Conservation (phyloP, 2,329 filamentous ascomycete species). For the Zarea fungicola region DNA sequence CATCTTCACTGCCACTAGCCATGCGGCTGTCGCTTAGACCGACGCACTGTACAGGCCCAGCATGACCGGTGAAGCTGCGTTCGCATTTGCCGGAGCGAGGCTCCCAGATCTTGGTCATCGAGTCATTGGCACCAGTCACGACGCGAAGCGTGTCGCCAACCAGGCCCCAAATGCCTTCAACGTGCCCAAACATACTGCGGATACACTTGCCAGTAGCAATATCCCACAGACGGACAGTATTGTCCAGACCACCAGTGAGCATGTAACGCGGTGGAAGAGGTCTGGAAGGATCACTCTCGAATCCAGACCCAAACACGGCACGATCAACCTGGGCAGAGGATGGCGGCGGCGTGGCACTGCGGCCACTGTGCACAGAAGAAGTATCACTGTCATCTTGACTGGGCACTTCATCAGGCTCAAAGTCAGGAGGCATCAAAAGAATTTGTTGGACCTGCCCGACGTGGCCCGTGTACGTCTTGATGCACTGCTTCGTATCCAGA, state of each 20-base stretch:
- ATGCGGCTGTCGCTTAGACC: constrained; percentile 85
- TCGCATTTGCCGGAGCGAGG: constrained; percentile 87
- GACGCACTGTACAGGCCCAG: constrained; percentile 87
- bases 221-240: constrained; percentile 90
- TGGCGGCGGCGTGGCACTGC: constrained; percentile 37
- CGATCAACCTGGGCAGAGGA: constrained; percentile 38
- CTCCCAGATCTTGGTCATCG: constrained; percentile 93
- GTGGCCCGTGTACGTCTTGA: constrained; percentile 77
- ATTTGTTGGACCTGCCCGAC: constrained; percentile 95
- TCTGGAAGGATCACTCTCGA: constrained; percentile 56
- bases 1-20: constrained; percentile 89
- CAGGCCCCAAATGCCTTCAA: constrained; percentile 93
- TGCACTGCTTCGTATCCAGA: constrained; percentile 73
- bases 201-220: constrained; percentile 75
- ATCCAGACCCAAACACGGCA: constrained; percentile 54
- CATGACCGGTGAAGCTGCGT: constrained; percentile 84
- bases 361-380: constrained; percentile 43
- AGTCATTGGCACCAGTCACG: constrained; percentile 85
- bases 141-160: constrained; percentile 83
- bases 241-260: constrained; percentile 85
- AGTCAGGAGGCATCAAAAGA: constrained; percentile 75
- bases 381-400: constrained; percentile 50
- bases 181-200: constrained; percentile 91
- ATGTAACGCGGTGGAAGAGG: constrained; percentile 83
- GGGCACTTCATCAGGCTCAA: constrained; percentile 71